Evolutionary conservation across 2,329 filamentous ascomycete genomes (phyloP).

Genomic region (Beauveria pseudobassiana): DNA sequence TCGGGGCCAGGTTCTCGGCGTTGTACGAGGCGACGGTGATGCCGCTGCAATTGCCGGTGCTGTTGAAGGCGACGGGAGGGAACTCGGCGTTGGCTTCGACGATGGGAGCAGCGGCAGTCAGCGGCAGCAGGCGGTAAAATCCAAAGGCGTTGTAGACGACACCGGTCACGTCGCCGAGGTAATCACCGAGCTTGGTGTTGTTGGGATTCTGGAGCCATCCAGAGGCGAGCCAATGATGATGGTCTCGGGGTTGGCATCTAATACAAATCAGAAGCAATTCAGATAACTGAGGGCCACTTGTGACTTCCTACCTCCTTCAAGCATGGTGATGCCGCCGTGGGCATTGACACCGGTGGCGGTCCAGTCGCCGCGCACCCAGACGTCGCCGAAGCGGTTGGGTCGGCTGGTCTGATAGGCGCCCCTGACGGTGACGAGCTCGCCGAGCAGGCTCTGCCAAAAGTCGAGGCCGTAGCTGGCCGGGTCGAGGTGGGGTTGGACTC

Average conservation of each 20-base stretch:
- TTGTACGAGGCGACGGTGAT: slow-evolving; percentile 63
- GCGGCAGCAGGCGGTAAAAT: slow-evolving; percentile 61
- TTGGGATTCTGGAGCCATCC: slow-evolving; percentile 55
- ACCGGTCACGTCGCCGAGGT: slow-evolving; percentile 59
- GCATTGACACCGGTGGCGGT: slow-evolving; percentile 52
- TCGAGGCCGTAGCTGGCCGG: slow-evolving; percentile 59
- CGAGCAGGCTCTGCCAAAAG: slow-evolving; percentile 65
- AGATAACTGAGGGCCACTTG: neutral
- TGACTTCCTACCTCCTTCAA: slow-evolving; percentile 36
- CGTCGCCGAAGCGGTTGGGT: slow-evolving; percentile 59
- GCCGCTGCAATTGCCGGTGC: slow-evolving; percentile 49
- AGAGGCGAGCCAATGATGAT: slow-evolving; percentile 59
- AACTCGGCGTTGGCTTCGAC: slow-evolving; percentile 39
- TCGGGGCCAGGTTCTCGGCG: slow-evolving; percentile 58
- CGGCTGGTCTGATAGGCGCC: slow-evolving; percentile 49
- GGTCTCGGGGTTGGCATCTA: slow-evolving; percentile 62
- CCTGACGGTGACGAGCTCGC: slow-evolving; percentile 59
- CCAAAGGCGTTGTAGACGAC: slow-evolving; percentile 58
- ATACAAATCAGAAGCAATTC: slow-evolving; percentile 4
- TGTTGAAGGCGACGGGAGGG: slow-evolving; percentile 43
- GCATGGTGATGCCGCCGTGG: slow-evolving; percentile 58
- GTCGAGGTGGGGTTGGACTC: slow-evolving; percentile 52
- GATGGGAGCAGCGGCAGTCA: slow-evolving; percentile 46
- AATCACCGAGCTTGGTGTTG: slow-evolving; percentile 57
- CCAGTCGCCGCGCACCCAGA: slow-evolving; percentile 63